Evolutionary conservation across 352 stramenopile species (phyloP).

Genomic region (Phytophthora tubulina): DNA sequence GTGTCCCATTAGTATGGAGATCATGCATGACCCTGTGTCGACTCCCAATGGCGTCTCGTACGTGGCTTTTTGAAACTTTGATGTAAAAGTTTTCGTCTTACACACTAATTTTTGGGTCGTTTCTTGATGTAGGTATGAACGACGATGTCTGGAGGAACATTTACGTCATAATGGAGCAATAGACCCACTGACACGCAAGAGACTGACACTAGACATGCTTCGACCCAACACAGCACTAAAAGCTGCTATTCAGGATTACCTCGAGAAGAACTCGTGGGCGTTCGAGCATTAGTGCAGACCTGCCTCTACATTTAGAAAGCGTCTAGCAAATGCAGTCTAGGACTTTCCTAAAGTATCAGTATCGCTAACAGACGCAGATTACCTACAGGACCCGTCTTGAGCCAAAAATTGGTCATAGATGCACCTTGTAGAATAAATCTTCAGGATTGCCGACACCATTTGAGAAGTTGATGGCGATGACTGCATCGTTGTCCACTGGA

Average conservation of each 20-base stretch:
- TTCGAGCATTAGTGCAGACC: slow-evolving; percentile 61
- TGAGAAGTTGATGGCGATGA: too few species aligned
- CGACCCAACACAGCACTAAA: slow-evolving; percentile 76
- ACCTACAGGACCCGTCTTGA: neutral
- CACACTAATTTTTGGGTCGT: slow-evolving; percentile 11
- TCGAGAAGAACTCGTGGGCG: slow-evolving; percentile 80
- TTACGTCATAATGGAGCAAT: slow-evolving; percentile 70
- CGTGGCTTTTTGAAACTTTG: slow-evolving; percentile 10
- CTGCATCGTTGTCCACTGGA: too few species aligned
- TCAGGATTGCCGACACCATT: too few species aligned
- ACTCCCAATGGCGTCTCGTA: slow-evolving; percentile 87
- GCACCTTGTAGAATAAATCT: too few species aligned
- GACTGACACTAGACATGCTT: slow-evolving; percentile 74
- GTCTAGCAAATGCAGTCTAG: slow-evolving; percentile 3
- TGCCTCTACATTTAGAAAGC: neutral
- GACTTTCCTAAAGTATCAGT: slow-evolving; percentile 16
- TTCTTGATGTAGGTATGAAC: slow-evolving; percentile 58
- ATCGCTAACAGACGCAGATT: slow-evolving; percentile 20
- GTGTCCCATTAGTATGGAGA: slow-evolving; percentile 86
- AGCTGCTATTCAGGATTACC: slow-evolving; percentile 75
- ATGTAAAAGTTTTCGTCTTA: slow-evolving; percentile 9
- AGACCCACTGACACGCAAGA: slow-evolving; percentile 76
- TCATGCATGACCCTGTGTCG: slow-evolving; percentile 82
- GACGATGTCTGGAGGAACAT: slow-evolving; percentile 74
- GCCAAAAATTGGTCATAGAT: too few species aligned